Conservation (phyloP, 176 grass and related monocot genomes). For the Ensete ventricosum region DNA sequence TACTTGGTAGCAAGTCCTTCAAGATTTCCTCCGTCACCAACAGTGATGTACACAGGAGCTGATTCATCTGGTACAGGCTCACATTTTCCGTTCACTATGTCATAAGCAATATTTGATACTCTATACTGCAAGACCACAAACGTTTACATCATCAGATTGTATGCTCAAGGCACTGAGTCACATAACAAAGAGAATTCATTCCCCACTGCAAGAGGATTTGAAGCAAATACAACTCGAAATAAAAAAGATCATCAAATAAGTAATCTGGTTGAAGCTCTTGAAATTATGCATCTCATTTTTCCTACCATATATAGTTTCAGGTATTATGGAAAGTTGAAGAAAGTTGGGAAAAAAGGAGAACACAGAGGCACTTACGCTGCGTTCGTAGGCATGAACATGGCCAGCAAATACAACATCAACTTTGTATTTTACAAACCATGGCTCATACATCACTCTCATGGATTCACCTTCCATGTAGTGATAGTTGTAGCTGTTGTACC, state of each 20-base stretch:
- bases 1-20: conserved; percentile 86
- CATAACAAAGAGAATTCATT: too few relatives aligned
- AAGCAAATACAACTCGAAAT: too few relatives aligned
- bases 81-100: conserved; percentile 62
- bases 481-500: conserved; percentile 97
- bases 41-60: conserved; percentile 76
- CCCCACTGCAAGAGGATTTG: too few relatives aligned
- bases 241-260: too few relatives aligned
- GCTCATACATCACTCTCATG: conserved; percentile 89
- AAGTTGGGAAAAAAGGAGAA: background rate
- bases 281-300: too few relatives aligned
- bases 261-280: too few relatives aligned
- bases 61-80: conserved; percentile 42
- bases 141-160: background rate
- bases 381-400: conserved; percentile 90
- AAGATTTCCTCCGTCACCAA: conserved; percentile 76
- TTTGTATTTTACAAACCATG: conserved; percentile 86
- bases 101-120: conserved; percentile 69
- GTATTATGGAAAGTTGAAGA: too few relatives aligned
- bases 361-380: conserved; percentile 42
- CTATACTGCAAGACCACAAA: conserved; percentile 49
- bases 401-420: conserved; percentile 78
- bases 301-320: too few relatives aligned
- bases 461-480: conserved; percentile 94
- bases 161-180: too few relatives aligned